Base-by-base conservation (phyloP, 371 early-diverging fungal species). In the Enteropsectra breve region DNA sequence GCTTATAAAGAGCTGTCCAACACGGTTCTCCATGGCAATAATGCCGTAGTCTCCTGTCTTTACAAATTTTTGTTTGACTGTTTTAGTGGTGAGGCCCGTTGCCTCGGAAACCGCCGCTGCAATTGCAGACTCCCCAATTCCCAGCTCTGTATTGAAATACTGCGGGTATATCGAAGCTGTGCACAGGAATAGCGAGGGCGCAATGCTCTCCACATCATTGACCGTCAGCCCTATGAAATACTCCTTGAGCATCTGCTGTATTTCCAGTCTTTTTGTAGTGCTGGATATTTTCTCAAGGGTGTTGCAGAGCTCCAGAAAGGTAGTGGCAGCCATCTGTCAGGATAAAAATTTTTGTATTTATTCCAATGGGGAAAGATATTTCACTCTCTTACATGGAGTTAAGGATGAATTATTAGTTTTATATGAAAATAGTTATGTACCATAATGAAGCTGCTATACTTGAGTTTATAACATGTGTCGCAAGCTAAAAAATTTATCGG, bases 21-120 rank as follows among this genome's bases (percentile, higher is more conserved):
- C 37, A 34, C 61, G 57, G 28, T 62, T 50, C 37, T 59, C 63
- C 57, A 67, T 66, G 86, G 87, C 77, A 15, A 77, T 65, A 11
- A 40, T 49, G 0, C 76, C 78, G 18, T 74, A 56, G 66, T 81
- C 81, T 23, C 81, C 81, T 28, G 15, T 47, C 55, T 72, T 72
- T 34, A 34, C 58, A 49, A 55, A 66, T 69, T 69, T 72, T 34
- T 67, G 38, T 57, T 58, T 72, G 1, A 81, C 23, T 21, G 2
- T 50, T 40, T 68, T 65, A 4, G 59, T 29, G 18, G 63, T 60
- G 18, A 48, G n/a, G 28, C 69, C 48, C 3, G 70, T 74, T 37
- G 37, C 52, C 48, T 74, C 73, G 48, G 58, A 30, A 40, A 79
- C 52, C 8, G 72, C 66, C 43, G 72, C 63, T 1, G 69, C 28